phyloP scores from a whole-genome alignment of 805 yeast species.

The Tetrapisispora iriomotensis region DNA sequence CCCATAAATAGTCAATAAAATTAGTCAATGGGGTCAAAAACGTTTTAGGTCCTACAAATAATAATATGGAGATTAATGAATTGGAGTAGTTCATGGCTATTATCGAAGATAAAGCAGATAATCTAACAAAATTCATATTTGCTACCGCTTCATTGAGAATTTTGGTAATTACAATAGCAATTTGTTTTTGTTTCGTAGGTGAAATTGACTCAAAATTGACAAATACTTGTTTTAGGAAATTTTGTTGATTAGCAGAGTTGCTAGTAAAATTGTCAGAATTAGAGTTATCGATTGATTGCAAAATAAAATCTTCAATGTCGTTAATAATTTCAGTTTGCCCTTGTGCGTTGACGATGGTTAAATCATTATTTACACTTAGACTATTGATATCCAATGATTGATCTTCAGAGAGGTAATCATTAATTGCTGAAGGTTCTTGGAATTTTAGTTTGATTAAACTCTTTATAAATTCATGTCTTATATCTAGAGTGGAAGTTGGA shows the following conservation, averaged over 20 bases:
- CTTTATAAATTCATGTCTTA: slow-evolving; percentile 43
- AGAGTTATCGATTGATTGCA: slow-evolving; percentile 16
- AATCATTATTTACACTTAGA: slow-evolving; percentile 27
- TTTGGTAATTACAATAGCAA: slow-evolving; percentile 30
- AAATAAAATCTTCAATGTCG: slow-evolving; percentile 25
- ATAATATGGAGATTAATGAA: slow-evolving; percentile 35
- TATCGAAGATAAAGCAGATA: slow-evolving; percentile 45
- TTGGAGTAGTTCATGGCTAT: slow-evolving; percentile 35
- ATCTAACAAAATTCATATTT: slow-evolving; percentile 33
- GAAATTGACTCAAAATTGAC: slow-evolving; percentile 37
- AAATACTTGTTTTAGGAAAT: slow-evolving; percentile 44
- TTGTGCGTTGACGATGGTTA: slow-evolving; percentile 25
- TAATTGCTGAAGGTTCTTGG: slow-evolving; percentile 28
- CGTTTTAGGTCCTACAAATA: slow-evolving; percentile 36
- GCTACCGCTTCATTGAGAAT: slow-evolving; percentile 31
- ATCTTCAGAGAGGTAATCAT: slow-evolving; percentile 32
- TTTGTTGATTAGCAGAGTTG: slow-evolving; percentile 42
- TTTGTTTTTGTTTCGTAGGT: slow-evolving; percentile 37
- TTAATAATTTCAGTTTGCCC: slow-evolving; percentile 27
- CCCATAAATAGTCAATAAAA: slow-evolving; percentile 41
- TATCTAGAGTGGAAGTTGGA: slow-evolving; percentile 37
- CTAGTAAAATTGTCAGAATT: slow-evolving; percentile 31
- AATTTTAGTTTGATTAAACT: slow-evolving; percentile 35
- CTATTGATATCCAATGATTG: slow-evolving; percentile 30
- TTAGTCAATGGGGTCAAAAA: slow-evolving; percentile 38